These are phyloP conservation scores for Pythium aristosporum DNA, from an alignment of 352 stramenopile species.

Conservation along the genomic window DNA sequence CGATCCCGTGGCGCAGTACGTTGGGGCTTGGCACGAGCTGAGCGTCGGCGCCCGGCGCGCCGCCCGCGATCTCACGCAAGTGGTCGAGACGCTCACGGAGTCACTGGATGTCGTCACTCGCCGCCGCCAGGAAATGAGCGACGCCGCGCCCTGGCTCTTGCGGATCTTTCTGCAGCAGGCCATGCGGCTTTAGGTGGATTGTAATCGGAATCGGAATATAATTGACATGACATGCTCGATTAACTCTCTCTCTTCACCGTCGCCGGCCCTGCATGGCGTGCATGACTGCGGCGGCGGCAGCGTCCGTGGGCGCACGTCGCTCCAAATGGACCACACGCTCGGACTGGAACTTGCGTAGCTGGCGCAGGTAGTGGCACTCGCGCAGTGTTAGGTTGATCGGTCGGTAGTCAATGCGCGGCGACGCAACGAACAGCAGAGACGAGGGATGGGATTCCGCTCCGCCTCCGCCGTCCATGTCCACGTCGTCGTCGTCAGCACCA, in stretches of 20 bases:
- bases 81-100: background rate
- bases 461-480: constrained; percentile 15
- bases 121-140: background rate
- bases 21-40: constrained; percentile 17
- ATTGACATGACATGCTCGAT: background rate
- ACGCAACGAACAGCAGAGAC: background rate
- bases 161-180: constrained; percentile 17
- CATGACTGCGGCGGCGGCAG: constrained; percentile 16
- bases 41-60: constrained; percentile 9
- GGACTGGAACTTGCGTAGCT: constrained; percentile 72
- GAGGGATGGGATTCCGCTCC: background rate
- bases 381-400: constrained; percentile 60
- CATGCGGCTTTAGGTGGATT: background rate
- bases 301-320: constrained; percentile 26
- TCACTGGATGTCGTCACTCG: background rate
- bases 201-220: background rate
- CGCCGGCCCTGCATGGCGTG: constrained; percentile 33
- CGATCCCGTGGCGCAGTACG: constrained; percentile 15
- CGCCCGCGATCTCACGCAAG: constrained; percentile 3
- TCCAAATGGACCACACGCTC: constrained; percentile 55
- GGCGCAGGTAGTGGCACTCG: constrained; percentile 75
- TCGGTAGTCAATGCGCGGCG: constrained; percentile 35
- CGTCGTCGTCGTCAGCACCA: constrained; percentile 1
- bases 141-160: constrained; percentile 14
- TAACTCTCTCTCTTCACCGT: constrained; percentile 15